Evolutionary conservation across 306 rosid genomes (phyloP).

Genomic region (Trifolium dubium): DNA sequence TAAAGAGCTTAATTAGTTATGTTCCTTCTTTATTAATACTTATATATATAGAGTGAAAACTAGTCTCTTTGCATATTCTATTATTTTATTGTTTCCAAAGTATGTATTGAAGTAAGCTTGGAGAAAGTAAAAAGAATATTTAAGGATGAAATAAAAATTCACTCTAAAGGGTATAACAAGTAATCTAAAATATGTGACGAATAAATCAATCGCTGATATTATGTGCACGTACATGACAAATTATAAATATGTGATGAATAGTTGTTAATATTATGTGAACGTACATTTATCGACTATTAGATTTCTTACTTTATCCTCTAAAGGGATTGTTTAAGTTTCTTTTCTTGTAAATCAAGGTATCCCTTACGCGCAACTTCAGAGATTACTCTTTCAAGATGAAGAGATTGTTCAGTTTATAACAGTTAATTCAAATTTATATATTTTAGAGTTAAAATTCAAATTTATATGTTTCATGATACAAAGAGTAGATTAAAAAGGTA

Average conservation of each 20-base stretch:
- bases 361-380: too few species aligned
- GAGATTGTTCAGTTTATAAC: neutral
- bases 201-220: too few species aligned
- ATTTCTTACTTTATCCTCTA: neutral
- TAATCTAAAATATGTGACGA: too few species aligned
- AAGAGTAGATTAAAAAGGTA: neutral
- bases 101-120: too few species aligned
- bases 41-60: conserved; percentile 2
- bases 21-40: conserved; percentile 3
- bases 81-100: too few species aligned
- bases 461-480: neutral
- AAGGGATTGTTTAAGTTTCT: neutral
- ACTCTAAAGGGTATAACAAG: too few species aligned
- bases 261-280: neutral
- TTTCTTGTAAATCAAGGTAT: too few species aligned
- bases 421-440: conserved; percentile 2
- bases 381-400: too few species aligned
- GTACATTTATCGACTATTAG: neutral
- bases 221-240: too few species aligned
- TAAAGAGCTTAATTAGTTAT: neutral
- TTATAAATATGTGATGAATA: neutral
- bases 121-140: too few species aligned
- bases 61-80: conserved; percentile 11
- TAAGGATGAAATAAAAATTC: too few species aligned
- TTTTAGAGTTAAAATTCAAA: neutral